Evolutionary conservation across 2,329 filamentous ascomycete genomes (phyloP), one percentile per base, ranked within the genome.

Genomic region (Lojkania enalia): DNA sequence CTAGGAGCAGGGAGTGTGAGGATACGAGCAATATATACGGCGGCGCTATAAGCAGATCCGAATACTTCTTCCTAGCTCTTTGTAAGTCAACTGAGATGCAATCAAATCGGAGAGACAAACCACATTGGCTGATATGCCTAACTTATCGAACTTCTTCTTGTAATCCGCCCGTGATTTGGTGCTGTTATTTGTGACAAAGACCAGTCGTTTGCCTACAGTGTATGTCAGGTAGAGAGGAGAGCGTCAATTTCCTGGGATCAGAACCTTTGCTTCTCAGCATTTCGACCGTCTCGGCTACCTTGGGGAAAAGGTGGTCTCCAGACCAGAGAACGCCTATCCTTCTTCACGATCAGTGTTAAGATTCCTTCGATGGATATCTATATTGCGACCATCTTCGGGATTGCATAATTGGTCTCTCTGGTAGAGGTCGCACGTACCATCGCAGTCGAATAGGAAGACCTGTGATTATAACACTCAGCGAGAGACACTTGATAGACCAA

Each of bases 131-230:
- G 87, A 85, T 60, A 99, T 96, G 35, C 87, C 87, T 67, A 96
- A 80, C 42, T 75, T 75, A 35, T 87, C 83, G 48, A 99, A 85
- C 67, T 97, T 99, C 76, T 92, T 90, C 69, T 87, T 86, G 73
- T 99, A 99, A 68, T 96, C 90, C 38, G 81, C 77, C 44, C 94
- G 87, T 9, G 92, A 96, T 70, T 99, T 99, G 45, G 94, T 97
- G 64, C 90, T 96, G 76, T 99, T 99, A 76, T 99, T 99, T 30
- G 94, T 99, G 40, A 99, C 94, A 66, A 99, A 99, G 42, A 99
- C 85, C 23, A 94, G 81, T 67, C 86, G 86, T 72, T 99, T 99
- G 66, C 89, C 91, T 94, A 51, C 9, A 7, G 23, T 27, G 7
- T 27, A 7, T 7, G 23, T 27, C 23, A 27, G 12, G 30, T 33